Evolutionary conservation across 345 rosid species (phyloP).

Genomic region (Rhizophora mangle): DNA sequence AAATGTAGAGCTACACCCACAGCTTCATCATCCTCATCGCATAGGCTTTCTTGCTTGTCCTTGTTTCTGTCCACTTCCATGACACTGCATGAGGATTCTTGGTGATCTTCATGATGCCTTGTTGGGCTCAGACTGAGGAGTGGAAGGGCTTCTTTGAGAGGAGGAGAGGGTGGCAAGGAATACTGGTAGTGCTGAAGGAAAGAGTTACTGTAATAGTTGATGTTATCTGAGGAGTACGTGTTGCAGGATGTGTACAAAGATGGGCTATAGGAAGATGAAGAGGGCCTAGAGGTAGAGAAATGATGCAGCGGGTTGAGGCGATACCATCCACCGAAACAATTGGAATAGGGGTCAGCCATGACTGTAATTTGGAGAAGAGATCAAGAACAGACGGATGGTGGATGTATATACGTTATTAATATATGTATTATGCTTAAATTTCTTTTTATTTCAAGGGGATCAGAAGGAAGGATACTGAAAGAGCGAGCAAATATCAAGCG

Average conservation of each 20-base stretch:
- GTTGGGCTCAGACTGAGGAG: conserved; percentile 76
- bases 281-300: conserved; percentile 37
- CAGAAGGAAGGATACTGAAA: conserved; percentile 23
- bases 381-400: conserved; percentile 22
- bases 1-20: conserved; percentile 80
- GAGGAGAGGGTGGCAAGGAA: conserved; percentile 60
- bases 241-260: conserved; percentile 30
- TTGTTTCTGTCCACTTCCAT: conserved; percentile 48
- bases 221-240: conserved; percentile 20
- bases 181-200: conserved; percentile 16
- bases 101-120: conserved; percentile 35
- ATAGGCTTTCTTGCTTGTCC: conserved; percentile 28
- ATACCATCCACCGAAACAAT: conserved; percentile 50
- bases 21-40: conserved; percentile 30
- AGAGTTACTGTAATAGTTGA: conserved; percentile 19
- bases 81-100: conserved; percentile 22
- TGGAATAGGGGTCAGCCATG: conserved; percentile 66
- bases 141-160: conserved; percentile 81
- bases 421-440: no score
- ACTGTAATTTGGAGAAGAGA: conserved; percentile 22
- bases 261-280: conserved; percentile 20
- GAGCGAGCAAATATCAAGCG: conserved; percentile 16
- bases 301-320: conserved; percentile 37
- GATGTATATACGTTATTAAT: background rate
- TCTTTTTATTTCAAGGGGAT: background rate